phyloP scores from a whole-genome alignment of 345 rosid species.

The Reutealis trisperma region DNA sequence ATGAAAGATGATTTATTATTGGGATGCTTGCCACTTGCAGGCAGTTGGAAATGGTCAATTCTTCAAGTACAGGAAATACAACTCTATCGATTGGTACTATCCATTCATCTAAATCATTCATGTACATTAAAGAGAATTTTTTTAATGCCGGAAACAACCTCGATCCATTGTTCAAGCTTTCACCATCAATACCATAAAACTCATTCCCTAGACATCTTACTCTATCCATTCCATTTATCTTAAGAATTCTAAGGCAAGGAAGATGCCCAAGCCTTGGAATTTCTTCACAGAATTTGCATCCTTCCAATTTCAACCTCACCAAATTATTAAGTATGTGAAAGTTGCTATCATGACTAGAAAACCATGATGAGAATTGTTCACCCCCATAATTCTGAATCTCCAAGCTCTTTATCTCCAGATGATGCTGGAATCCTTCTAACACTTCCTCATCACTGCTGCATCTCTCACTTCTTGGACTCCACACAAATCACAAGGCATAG shows the following conservation, averaged over 20 bases:
- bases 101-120: constrained; percentile 7
- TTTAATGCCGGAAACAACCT: background rate
- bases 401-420: background rate
- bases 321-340: background rate
- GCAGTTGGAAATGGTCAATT: background rate
- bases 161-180: background rate
- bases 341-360: background rate
- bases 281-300: constrained; percentile 13
- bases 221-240: background rate
- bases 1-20: background rate
- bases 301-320: constrained; percentile 2
- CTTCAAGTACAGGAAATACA: constrained; percentile 20
- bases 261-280: constrained; percentile 27
- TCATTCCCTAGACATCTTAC: constrained; percentile 5
- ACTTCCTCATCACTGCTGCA: constrained; percentile 16
- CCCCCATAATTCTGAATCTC: constrained; percentile 16
- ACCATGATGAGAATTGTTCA: constrained; percentile 12
- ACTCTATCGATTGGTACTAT: background rate
- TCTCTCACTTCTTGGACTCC: background rate
- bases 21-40: background rate
- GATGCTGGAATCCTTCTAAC: constrained; percentile 26
- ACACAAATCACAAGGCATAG: background rate
- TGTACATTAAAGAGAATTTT: background rate
- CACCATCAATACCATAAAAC: background rate
- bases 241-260: constrained; percentile 10